These are phyloP conservation scores for Beauveria caledonica DNA, from an alignment of 2,329 filamentous ascomycete species.

Conservation along the genomic window DNA sequence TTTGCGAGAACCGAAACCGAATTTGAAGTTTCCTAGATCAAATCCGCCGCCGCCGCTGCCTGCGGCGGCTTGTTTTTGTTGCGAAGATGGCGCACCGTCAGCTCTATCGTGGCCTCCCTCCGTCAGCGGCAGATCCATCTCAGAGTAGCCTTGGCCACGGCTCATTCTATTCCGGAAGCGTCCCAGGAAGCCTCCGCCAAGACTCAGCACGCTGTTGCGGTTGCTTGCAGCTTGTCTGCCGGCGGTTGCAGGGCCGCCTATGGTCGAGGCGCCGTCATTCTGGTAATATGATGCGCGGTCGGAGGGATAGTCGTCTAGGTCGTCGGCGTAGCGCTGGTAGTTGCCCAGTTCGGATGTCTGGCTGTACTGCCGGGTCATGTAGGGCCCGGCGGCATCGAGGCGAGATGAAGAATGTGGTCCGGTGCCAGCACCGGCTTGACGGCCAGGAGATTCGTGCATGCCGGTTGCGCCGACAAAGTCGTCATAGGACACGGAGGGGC, in stretches of 20 bases:
- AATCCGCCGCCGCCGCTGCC: constrained; percentile 31
- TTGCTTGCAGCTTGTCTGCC: constrained; percentile 52
- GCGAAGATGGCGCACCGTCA: constrained; percentile 21
- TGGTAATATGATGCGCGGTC: constrained; percentile 81
- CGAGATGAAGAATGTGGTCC: not conserved
- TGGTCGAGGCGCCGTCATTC: constrained; percentile 29
- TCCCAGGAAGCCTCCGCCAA: constrained; percentile 82
- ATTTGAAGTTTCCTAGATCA: constrained; percentile 75
- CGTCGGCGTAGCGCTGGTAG: constrained; percentile 84
- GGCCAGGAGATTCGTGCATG: constrained; percentile 18
- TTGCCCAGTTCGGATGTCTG: constrained; percentile 80
- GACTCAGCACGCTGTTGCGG: constrained; percentile 78
- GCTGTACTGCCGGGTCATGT: constrained; percentile 46
- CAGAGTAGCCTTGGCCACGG: constrained; percentile 82
- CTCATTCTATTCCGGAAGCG: constrained; percentile 85
- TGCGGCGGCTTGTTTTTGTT: constrained; percentile 29
- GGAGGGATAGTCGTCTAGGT: constrained; percentile 72
- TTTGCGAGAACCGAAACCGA: constrained; percentile 78
- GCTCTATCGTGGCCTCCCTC: constrained; percentile 49
- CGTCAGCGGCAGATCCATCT: constrained; percentile 95
- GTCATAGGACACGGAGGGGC: constrained; percentile 89
- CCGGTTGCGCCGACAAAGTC: constrained; percentile 71
- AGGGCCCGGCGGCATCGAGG: constrained; percentile 28
- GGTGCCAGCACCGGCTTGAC: constrained; percentile 6
- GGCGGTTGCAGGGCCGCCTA: constrained; percentile 45